phyloP scores from a whole-genome alignment of 805 yeast species.

The Cyberlindnera subsufficiens region DNA sequence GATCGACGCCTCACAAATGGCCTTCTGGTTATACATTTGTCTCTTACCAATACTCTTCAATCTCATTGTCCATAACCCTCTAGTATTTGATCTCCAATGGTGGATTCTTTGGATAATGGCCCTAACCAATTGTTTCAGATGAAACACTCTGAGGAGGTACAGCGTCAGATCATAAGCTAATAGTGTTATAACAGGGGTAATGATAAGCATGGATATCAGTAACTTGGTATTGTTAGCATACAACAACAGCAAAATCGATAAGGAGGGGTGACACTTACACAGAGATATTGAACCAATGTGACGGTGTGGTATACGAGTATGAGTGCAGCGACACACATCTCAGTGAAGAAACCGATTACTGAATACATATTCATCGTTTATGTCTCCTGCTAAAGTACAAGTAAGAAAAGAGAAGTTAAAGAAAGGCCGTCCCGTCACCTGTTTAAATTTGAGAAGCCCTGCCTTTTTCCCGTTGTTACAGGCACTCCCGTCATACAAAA shows the following conservation, averaged over 20 bases:
- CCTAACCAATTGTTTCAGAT: slow-evolving; percentile 1
- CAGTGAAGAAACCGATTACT: too few species aligned
- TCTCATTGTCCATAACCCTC: slow-evolving; percentile 1
- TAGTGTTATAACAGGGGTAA: slow-evolving; percentile 13
- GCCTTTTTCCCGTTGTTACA: not conserved
- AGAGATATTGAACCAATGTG: slow-evolving; percentile 7
- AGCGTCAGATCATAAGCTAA: slow-evolving; percentile 15
- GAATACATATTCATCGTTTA: too few species aligned
- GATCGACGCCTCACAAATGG: slow-evolving; percentile 10
- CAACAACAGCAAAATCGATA: too few species aligned
- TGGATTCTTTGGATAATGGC: not conserved
- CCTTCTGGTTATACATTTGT: slow-evolving; percentile 11
- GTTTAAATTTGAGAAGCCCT: not conserved
- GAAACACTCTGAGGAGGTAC: slow-evolving; percentile 12
- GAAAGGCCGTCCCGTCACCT: too few species aligned
- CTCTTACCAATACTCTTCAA: slow-evolving; percentile 6
- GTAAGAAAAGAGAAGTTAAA: too few species aligned
- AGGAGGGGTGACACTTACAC: slow-evolving; percentile 4
- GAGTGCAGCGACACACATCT: not conserved
- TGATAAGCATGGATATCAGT: slow-evolving; percentile 2
- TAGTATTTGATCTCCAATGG: not conserved
- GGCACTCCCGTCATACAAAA: not conserved
- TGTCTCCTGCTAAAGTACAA: too few species aligned
- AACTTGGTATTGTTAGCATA: slow-evolving; percentile 4
- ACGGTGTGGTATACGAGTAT: not conserved